Evolutionary conservation across 2,329 filamentous ascomycete genomes (phyloP).

Genomic region (Xenosphaeropsis pyriputrescens): DNA sequence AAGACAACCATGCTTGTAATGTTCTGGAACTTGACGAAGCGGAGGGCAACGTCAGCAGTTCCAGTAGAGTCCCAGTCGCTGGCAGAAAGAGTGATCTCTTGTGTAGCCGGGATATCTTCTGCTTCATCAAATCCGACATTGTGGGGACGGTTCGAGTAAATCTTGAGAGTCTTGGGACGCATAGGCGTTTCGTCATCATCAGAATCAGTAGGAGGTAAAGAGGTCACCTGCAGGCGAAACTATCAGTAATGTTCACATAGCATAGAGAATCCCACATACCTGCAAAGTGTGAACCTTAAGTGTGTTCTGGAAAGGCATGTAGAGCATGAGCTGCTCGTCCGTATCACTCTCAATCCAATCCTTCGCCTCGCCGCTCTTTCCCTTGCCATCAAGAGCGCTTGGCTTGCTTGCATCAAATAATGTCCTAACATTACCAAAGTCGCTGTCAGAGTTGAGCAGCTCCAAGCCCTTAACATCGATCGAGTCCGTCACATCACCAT

Average conservation of each 20-base stretch:
- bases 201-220: constrained; percentile 45
- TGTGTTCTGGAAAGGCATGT: constrained; percentile 74
- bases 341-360: constrained; percentile 97
- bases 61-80: constrained; percentile 72
- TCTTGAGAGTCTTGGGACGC: constrained; percentile 67
- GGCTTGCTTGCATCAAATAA: constrained; percentile 62
- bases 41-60: constrained; percentile 57
- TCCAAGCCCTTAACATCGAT: constrained; percentile 71
- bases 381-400: constrained; percentile 38
- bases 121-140: constrained; percentile 93
- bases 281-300: constrained; percentile 79
- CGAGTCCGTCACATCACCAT: constrained; percentile 69
- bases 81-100: constrained; percentile 59
- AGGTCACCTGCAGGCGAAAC: constrained; percentile 55
- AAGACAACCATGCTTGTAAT: constrained; percentile 79
- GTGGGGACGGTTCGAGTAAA: constrained; percentile 80
- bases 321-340: constrained; percentile 92
- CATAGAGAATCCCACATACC: constrained; percentile 22
- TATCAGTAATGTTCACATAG: constrained; percentile 4
- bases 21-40: constrained; percentile 97
- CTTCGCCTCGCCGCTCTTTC: constrained; percentile 33
- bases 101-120: constrained; percentile 69
- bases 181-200: constrained; percentile 64
- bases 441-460: constrained; percentile 72
- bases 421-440: constrained; percentile 55